Evolutionary conservation across 306 rosid genomes (phyloP).

Genomic region (Glycine latifolia): DNA sequence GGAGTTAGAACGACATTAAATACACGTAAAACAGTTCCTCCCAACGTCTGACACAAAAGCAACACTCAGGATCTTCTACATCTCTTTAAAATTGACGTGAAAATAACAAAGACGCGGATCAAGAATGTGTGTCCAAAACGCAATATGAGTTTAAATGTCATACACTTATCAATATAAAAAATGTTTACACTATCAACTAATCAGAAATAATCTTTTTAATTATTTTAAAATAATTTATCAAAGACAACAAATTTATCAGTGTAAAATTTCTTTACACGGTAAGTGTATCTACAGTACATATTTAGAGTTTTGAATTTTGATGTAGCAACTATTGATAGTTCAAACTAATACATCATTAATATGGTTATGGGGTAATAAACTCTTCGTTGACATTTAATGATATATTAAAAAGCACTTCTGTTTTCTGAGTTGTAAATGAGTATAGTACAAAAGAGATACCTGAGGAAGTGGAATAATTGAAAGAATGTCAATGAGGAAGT

Average conservation of each 20-base stretch:
- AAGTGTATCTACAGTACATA: neutral
- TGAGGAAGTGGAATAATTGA: conserved; percentile 92
- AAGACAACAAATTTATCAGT: neutral
- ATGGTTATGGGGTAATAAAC: neutral
- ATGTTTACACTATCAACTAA: neutral
- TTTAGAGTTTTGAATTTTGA: neutral
- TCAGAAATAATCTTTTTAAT: neutral
- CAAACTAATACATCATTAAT: neutral
- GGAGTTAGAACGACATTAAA: conserved; percentile 33
- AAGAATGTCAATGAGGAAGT: conserved; percentile 78
- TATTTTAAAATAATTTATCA: neutral
- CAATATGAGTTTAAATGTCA: neutral
- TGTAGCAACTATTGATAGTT: neutral
- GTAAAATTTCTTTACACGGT: neutral
- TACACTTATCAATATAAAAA: neutral
- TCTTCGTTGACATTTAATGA: neutral
- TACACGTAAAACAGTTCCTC: no score
- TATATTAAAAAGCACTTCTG: neutral
- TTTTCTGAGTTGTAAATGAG: conserved; percentile 1
- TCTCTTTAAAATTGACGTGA: neutral
- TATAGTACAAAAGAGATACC: conserved; percentile 52
- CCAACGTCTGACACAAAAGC: no score
- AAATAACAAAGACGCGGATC: no score
- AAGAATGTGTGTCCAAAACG: no score
- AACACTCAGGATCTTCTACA: neutral